Percentiles rank a stretch among this genome's conserved stretches.
Conservation (phyloP, 163 green algal genomes). For the Scenedesmus sp. region DNA sequence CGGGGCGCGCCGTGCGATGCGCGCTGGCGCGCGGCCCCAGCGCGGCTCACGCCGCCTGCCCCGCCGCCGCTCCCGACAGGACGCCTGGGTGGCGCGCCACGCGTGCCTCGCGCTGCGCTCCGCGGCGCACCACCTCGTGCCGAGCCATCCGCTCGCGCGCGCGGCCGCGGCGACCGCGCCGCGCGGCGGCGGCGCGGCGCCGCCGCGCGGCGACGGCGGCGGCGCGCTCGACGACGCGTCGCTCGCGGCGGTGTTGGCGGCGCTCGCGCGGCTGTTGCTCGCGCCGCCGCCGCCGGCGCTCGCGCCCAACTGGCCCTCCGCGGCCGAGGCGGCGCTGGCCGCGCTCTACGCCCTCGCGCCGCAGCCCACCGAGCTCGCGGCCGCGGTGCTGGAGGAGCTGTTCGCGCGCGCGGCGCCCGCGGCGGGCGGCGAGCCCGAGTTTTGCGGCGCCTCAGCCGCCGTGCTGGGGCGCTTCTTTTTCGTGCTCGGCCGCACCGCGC, state of each 20-base stretch:
- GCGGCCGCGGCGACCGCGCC: slow-evolving; percentile 2
- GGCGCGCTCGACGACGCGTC: background rate
- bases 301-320: slow-evolving; percentile 64
- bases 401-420: slow-evolving; percentile 18
- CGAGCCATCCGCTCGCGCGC: too few relatives aligned
- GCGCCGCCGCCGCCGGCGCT: background rate
- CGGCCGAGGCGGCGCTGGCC: slow-evolving; percentile 73
- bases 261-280: slow-evolving; percentile 32
- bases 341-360: slow-evolving; percentile 85
- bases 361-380: slow-evolving; percentile 63
- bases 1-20: too few relatives aligned
- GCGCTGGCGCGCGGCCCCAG: too few relatives aligned
- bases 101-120: slow-evolving; percentile 63
- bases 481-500: slow-evolving; percentile 73
- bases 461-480: slow-evolving; percentile 79
- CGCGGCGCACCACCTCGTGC: slow-evolving; percentile 11
- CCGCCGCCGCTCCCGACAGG: slow-evolving; percentile 16
- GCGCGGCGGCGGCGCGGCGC: slow-evolving; percentile 18
- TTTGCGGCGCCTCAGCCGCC: slow-evolving; percentile 18
- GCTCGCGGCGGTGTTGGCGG: slow-evolving; percentile 22
- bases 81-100: slow-evolving; percentile 72
- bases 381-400: slow-evolving; percentile 64
- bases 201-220: slow-evolving; percentile 4
- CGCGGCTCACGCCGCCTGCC: too few relatives aligned
- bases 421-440: background rate